Evolutionary conservation across 2,329 filamentous ascomycete species (phyloP).

Genomic region (Sphaerulina musiva): DNA sequence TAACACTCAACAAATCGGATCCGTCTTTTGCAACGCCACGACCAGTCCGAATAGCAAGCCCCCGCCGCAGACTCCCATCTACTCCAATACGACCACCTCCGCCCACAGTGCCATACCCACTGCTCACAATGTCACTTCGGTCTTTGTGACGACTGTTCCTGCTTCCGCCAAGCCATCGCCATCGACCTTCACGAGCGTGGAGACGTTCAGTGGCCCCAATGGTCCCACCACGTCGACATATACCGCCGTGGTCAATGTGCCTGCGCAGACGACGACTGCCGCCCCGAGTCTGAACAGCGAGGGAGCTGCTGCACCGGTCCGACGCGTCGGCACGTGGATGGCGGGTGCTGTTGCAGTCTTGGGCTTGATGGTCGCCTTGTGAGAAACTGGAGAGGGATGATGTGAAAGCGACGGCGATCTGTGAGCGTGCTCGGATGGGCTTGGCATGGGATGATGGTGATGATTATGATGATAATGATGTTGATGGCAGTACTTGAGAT

Average conservation of each 20-base stretch:
- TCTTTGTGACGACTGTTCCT: conserved; percentile 13
- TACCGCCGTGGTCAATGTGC: conserved; percentile 9
- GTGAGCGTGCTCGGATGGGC: not conserved
- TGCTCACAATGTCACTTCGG: conserved; percentile 3
- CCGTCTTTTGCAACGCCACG: conserved; percentile 19
- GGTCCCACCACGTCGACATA: conserved; percentile 13
- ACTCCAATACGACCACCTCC: conserved; percentile 10
- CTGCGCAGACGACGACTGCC: conserved; percentile 2
- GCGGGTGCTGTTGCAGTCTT: conserved; percentile 7
- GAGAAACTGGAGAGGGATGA: not conserved
- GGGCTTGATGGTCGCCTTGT: conserved; percentile 11
- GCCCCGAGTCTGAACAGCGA: conserved; percentile 11
- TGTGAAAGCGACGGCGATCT: not conserved
- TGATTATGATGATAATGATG: not conserved
- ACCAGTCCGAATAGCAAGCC: not conserved
- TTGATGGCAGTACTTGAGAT: not conserved
- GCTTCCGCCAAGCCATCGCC: conserved; percentile 1
- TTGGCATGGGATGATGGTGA: not conserved
- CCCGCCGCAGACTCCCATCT: not conserved
- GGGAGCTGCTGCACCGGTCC: conserved; percentile 8
- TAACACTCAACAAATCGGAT: conserved; percentile 25
- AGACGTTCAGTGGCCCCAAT: conserved; percentile 10
- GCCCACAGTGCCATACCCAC: not conserved
- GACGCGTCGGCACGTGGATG: conserved; percentile 1
- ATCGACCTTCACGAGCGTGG: conserved; percentile 16